Evolutionary conservation across 805 yeast genomes (phyloP).

Genomic region (Metschnikowia picachoensis): DNA sequence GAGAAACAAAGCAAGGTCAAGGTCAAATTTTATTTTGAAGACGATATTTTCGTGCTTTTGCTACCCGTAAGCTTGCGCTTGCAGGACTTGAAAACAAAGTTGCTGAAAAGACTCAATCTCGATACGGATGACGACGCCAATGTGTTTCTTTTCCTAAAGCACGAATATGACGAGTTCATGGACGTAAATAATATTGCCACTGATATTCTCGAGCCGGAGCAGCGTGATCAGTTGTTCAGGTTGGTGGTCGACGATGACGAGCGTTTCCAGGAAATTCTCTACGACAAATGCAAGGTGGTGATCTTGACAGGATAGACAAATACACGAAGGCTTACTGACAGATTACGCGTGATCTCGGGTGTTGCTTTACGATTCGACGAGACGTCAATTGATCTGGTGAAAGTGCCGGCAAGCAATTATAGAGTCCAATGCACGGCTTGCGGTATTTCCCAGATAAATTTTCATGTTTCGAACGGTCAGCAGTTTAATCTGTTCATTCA

Average conservation of each 20-base stretch:
- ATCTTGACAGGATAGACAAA: conserved; percentile 19
- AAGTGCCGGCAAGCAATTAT: no score
- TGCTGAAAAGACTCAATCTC: conserved; percentile 45
- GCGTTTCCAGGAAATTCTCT: conserved; percentile 36
- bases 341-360: not conserved
- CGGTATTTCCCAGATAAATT: no score
- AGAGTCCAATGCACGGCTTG: no score
- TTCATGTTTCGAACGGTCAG: no score
- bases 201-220: conserved; percentile 26
- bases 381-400: no score
- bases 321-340: not conserved
- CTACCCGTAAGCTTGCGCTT: conserved; percentile 47
- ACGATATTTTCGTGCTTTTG: conserved; percentile 73
- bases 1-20: conserved; percentile 42
- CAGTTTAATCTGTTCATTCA: no score
- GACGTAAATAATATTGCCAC: conserved; percentile 27
- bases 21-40: conserved; percentile 73
- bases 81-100: conserved; percentile 48
- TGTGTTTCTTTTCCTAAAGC: conserved; percentile 37
- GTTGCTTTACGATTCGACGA: no score
- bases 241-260: conserved; percentile 39
- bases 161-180: conserved; percentile 39
- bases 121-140: conserved; percentile 26
- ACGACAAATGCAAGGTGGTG: conserved; percentile 42
- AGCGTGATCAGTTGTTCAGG: conserved; percentile 25